Base-by-base conservation (phyloP, 345 rosid species). In the Salix dunnii region DNA sequence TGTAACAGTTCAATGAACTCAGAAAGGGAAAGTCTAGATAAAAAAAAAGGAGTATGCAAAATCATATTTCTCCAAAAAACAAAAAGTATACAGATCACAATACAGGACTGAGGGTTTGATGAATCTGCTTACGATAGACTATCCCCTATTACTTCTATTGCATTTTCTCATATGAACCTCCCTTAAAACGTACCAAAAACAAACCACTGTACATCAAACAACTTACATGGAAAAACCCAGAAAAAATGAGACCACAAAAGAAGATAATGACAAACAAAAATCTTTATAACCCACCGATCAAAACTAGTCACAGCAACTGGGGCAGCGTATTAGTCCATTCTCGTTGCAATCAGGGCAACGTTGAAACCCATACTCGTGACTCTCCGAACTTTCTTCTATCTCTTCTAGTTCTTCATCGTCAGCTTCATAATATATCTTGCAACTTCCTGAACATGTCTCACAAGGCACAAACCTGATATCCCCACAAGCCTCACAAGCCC, bases 391-490 rank as follows among this genome's bases (percentile, higher is more conserved):
- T 64, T 53, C 82, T 48, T 73, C 85, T 5, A 55, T 78, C 4
- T 70, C 85, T 1, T 73, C 86, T 1, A 78, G 76, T 2, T 80
- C 84, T 25, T 85, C 86, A 0, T 83, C 83, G 9, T 85, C 87
- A 0, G 38, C 69, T 72, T 89, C 93, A n/a, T 81, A 79, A 77
- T 86, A 93, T 60, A 93, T 83, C 82, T 96, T 96, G 71, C 99
- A 91, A 77, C 99, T 96, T 42, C 99, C 98, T 8, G 89, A 90
- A 79, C 99, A 96, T 14, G 93, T 91, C 75, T 92, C 92, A 83
- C 99, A 96, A 0, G 96, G 99, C 79, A 96, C 86, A 83, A 96
- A 96, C 85, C 99, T 84, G 21, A 96, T 14, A 78, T 93, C 98
- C 31, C 98, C 98, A 81, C 99, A 96, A 58, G 88, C 98, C 77